phyloP scores from a whole-genome alignment of 129 eudicot genomes.

The Ambrosia artemisiifolia region DNA sequence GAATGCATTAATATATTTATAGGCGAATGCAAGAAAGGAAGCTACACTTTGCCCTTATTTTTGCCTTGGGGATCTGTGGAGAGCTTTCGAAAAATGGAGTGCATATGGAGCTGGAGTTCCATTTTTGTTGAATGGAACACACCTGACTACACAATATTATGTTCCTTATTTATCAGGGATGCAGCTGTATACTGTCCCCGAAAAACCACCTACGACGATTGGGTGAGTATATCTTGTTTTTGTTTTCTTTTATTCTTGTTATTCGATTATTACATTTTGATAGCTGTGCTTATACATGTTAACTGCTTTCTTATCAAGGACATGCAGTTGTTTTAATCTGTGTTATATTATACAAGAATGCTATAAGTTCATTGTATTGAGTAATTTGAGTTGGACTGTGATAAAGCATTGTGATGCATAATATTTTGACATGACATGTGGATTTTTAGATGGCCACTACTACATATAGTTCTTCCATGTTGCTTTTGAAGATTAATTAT shows the following conservation, averaged over 20 bases:
- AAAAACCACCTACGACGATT: conserved; percentile 26
- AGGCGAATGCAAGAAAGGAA: conserved; percentile 9
- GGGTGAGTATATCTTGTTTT: conserved; percentile 36
- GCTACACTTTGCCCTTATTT: conserved; percentile 38
- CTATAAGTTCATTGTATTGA: background rate
- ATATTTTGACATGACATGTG: background rate
- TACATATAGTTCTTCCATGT: background rate
- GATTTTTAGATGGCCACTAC: background rate
- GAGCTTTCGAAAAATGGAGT: conserved; percentile 53
- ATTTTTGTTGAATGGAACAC: conserved; percentile 43
- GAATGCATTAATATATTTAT: conserved; percentile 16
- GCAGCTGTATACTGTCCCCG: conserved; percentile 57
- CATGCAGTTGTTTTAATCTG: background rate
- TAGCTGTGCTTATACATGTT: background rate
- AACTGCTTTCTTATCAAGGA: background rate
- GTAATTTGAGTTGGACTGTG: conserved; percentile 11
- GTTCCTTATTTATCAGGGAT: conserved; percentile 72
- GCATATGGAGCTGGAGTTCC: conserved; percentile 82
- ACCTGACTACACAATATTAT: conserved; percentile 52
- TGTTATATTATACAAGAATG: background rate
- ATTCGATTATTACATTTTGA: background rate
- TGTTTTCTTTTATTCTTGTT: conserved; percentile 1
- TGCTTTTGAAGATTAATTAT: background rate
- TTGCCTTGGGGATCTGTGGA: conserved; percentile 62
- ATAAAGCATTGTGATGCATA: background rate